Base-by-base conservation (phyloP, 345 rosid species). In the Tarenaya hassleriana region DNA sequence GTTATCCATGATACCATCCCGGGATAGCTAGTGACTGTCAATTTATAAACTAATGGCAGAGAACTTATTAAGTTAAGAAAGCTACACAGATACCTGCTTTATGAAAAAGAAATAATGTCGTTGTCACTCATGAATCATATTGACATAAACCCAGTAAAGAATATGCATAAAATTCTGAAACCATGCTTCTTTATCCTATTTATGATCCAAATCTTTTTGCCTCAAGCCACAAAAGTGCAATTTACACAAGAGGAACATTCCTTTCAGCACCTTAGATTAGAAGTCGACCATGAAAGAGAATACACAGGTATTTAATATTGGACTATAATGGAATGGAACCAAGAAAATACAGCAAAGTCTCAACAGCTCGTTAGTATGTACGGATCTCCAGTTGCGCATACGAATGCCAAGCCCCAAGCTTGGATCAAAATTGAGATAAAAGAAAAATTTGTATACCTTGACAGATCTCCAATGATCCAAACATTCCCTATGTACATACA, bases 391-490 rank as follows among this genome's bases (percentile, higher is more conserved):
- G n/a, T n/a, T n/a, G n/a, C n/a, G n/a, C n/a, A n/a, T n/a, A n/a
- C n/a, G n/a, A n/a, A n/a, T n/a, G n/a, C n/a, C n/a, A n/a, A n/a
- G n/a, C n/a, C 7, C 33, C 63, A 49, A 50, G 64, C 14, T 38
- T 39, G 48, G 55, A 58, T 41, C 33, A 5, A 34, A 21, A 18
- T 64, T 55, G 14, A 50, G 31, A 55, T 49, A 33, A 43, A 56
- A 62, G n/a, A 29, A 19, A 31, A 7, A 47, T 13, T 8, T 21
- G 0, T 0, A 43, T 67, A 88, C 99, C 97, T 69, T 81, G 34
- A 88, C 79, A 10, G 99, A 91, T 60, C 99, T 81, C 99, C 99
- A 94, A 37, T 94, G 99, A 66, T 94, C 97, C 77, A 94, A 78
- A 62, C 99, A 94, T 53, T 82, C 94, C 10, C 99, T 88, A 45